Base-by-base conservation (phyloP, 2,329 filamentous ascomycete species). In the Xylaria sp. region DNA sequence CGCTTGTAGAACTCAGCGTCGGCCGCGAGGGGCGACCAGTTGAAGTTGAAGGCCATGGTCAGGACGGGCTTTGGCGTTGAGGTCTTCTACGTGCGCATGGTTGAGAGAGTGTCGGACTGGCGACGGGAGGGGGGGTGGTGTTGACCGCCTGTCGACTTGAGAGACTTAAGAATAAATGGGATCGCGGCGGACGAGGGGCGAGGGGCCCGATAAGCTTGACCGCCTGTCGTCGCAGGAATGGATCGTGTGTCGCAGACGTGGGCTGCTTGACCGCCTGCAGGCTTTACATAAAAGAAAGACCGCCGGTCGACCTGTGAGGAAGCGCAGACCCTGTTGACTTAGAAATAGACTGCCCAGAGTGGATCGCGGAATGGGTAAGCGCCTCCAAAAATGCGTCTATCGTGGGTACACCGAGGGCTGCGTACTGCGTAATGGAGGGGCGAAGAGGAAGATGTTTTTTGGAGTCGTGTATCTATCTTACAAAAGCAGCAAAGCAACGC, bases 31-130 rank as follows among this genome's bases (percentile, higher is more conserved):
- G 96, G 96, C 88, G 94, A 97, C 96, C 96, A 99, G 93, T 98
- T 98, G 92, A 99, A 99, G 87, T 98, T 98, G 92, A 99, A 99
- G 76, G 96, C 96, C 96, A 99, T 99, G 83, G 83, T 86, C 51
- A 50, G 82, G 83, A 82, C 84, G 84, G 71, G 66, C 69, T 54
- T 46, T 48, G 51, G 15, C 15, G 34, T 37, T 37, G 41, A 50
- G 28, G 48, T 82, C 83, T 65, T 72, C 80, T 78, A 76, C 56
- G 71, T 72, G 69, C 72, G 72, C 76, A 77, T 77, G 70, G 66
- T 70, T 70, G 63, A 62, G 55, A 23, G 23, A 25, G 48, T 54
- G 48, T 54, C 25, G 68, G 28, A 46, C 32, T 44, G 71, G 68
- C n/a, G 23, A 50, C 46, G 64, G 34, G 34, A 8, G 34, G 34